phyloP scores from a whole-genome alignment of 2,329 filamentous ascomycete species.

The Uncinocarpus reesii region DNA sequence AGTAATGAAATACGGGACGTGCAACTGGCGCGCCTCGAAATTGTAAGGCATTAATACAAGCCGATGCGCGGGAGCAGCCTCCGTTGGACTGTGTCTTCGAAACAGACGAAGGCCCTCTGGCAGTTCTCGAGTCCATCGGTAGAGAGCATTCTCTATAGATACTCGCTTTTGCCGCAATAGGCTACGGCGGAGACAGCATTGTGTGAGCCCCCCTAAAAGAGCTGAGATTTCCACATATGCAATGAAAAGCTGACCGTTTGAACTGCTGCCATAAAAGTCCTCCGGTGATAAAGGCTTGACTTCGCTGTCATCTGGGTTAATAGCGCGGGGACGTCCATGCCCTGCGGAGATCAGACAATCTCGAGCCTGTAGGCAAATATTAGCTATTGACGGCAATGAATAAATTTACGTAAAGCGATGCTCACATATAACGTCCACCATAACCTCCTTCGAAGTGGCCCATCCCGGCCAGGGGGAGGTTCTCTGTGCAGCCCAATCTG shows the following conservation, averaged over 20 bases:
- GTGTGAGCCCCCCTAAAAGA: constrained; percentile 27
- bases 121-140: constrained; percentile 31
- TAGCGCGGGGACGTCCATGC: constrained; percentile 34
- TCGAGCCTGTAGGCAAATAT: constrained; percentile 21
- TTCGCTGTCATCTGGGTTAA: constrained; percentile 33
- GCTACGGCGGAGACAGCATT: constrained; percentile 21
- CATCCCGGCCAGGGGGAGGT: constrained; percentile 28
- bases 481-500: constrained; percentile 39
- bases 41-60: constrained; percentile 21
- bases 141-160: constrained; percentile 23
- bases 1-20: constrained; percentile 33
- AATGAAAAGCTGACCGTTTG: constrained; percentile 28
- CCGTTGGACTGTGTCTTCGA: constrained; percentile 11
- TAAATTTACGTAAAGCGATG: constrained; percentile 1
- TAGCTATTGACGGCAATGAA: neutral
- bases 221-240: constrained; percentile 35
- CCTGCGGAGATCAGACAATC: constrained; percentile 36
- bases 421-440: constrained; percentile 39
- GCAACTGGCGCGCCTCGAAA: constrained; percentile 35
- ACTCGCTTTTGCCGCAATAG: constrained; percentile 22
- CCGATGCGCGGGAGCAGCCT: constrained; percentile 11
- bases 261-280: constrained; percentile 28
- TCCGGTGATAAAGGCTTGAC: constrained; percentile 27
- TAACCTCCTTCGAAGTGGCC: constrained; percentile 30
- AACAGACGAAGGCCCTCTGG: constrained; percentile 24